Evolutionary conservation across 352 stramenopile genomes (phyloP).

Genomic region (Phytophthora cryptogea): DNA sequence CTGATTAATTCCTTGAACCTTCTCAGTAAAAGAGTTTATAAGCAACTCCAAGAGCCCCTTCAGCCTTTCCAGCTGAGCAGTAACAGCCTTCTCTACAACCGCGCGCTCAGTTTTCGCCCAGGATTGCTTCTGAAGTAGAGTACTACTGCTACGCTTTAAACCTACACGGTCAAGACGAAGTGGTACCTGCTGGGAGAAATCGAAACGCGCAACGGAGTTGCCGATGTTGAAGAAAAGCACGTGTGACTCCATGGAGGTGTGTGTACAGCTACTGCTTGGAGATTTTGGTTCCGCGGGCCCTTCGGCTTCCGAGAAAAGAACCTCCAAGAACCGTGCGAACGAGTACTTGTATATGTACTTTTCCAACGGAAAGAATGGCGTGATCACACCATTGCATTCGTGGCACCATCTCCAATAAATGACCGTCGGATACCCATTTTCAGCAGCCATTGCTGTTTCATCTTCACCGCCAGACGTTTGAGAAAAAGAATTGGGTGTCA

Average conservation of each 20-base stretch:
- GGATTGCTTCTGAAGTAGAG: conserved; percentile 8
- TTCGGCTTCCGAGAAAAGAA: conserved; percentile 91
- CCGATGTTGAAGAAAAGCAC: conserved; percentile 86
- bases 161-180: conserved; percentile 37
- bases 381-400: conserved; percentile 93
- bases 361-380: conserved; percentile 86
- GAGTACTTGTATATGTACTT: conserved; percentile 97
- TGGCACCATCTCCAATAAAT: conserved; percentile 98
- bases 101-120: conserved; percentile 27
- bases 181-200: conserved; percentile 51
- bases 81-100: conserved; percentile 38
- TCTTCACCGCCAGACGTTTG: conserved; percentile 28
- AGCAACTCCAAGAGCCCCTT: conserved; percentile 48
- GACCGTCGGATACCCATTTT: conserved; percentile 69
- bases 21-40: conserved; percentile 59
- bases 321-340: conserved; percentile 97
- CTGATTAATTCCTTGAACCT: conserved; percentile 61
- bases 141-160: conserved; percentile 15
- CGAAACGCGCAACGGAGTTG: conserved; percentile 71
- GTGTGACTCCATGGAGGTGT: conserved; percentile 63
- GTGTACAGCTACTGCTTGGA: conserved; percentile 32
- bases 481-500: conserved; percentile 38
- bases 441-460: conserved; percentile 24
- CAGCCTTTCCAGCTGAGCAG: conserved; percentile 33
- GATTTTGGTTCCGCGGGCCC: conserved; percentile 12